Evolutionary conservation across 257 asterid genomes (phyloP), one percentile per base, ranked within the genome.

Genomic region (Prunella vulgaris): DNA sequence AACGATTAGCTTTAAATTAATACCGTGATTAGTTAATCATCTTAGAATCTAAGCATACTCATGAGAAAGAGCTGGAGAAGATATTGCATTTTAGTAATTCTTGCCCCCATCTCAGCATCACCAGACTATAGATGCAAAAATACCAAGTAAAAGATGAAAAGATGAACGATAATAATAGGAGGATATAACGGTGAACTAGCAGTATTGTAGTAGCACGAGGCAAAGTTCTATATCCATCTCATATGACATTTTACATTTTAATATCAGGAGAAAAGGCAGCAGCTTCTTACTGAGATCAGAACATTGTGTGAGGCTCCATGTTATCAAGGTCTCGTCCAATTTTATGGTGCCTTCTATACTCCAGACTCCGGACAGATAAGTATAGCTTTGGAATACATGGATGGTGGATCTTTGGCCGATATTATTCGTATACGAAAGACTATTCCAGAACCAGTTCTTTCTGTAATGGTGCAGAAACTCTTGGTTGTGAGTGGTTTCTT

Each of bases 321-420:
- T 78, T 85, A 83, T 81, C 79, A 85, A 74, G 97, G 97, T 22
- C 97, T 90, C 28, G 99, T 91, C 27, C 95, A 91, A 63, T 94
- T 94, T 75, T 94, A 89, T 60, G 99, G 99, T 38, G 96, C 99
- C 25, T 93, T 90, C 79, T 93, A 93, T 68, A 90, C 92, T 62
- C 99, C 99, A 27, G 96, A 90, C 78, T 93, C 99, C 24, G 99
- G 99, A 56, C 99, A 93, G 78, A 93, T 93, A 64, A 90, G 96
- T 81, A 93, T 93, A 79, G 99, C 99, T 52, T 84, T 94, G 64
- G 99, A 94, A 81, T 94, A 89, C 80, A 87, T 94, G 97, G 96
- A 90, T 76, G 99, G 99, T 64, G 97, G 99, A 48, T 90, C 99
- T 74, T 81, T 94, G 61, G 96, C 96, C n/a, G 99, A 94, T 79